These are phyloP conservation scores for Buxus sempervirens DNA, from an alignment of 164 flowering plant species.

Conservation along the genomic window DNA sequence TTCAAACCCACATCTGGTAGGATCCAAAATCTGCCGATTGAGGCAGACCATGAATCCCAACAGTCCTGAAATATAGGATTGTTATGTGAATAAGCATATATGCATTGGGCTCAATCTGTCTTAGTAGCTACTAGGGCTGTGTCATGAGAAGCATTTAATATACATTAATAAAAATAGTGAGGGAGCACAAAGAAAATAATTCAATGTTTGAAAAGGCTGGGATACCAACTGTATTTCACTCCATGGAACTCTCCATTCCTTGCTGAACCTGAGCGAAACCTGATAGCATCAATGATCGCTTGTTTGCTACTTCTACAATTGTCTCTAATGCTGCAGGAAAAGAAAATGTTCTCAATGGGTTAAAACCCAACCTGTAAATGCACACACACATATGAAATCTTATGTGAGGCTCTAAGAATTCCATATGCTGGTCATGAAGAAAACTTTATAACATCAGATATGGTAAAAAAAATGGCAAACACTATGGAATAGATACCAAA, in stretches of 20 bases:
- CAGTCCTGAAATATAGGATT: background rate
- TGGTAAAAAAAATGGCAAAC: background rate
- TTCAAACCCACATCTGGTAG: no score
- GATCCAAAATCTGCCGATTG: no score
- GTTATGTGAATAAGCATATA: background rate
- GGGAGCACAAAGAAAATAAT: background rate
- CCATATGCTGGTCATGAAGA: background rate
- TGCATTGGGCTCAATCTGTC: background rate
- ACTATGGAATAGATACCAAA: background rate
- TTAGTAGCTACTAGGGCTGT: background rate
- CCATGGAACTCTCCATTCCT: conserved; percentile 23
- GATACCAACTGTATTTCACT: conserved; percentile 10
- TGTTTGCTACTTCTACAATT: conserved; percentile 67
- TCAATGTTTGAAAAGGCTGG: background rate
- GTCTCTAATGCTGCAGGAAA: conserved; percentile 63
- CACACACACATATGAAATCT: background rate
- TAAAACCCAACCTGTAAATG: background rate
- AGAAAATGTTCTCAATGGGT: background rate
- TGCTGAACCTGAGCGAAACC: conserved; percentile 45
- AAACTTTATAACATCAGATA: background rate
- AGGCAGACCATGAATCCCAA: background rate
- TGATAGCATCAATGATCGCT: conserved; percentile 50
- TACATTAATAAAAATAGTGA: background rate
- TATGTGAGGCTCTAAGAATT: background rate
- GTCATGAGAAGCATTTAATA: background rate